Conservation (phyloP, 345 rosid genomes). For the Brassica juncea region DNA sequence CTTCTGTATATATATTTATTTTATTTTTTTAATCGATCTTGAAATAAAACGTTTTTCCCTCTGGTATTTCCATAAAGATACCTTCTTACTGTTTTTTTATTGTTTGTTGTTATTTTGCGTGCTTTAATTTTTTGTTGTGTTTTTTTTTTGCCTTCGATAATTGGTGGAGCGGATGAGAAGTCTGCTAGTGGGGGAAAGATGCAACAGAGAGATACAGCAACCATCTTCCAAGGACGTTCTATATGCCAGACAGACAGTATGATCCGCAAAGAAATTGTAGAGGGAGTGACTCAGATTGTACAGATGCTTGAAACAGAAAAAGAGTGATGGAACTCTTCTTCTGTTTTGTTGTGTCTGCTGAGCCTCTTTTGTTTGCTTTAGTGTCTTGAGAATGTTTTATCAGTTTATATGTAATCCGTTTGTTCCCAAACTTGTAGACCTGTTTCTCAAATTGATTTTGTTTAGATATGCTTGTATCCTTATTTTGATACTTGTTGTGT, state of each 20-base stretch:
- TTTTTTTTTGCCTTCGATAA: neutral
- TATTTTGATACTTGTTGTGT: neutral
- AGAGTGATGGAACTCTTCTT: no score
- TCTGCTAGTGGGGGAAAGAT: neutral
- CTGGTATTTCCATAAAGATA: neutral
- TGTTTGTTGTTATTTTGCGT: no score
- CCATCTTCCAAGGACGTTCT: neutral
- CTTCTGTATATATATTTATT: no score
- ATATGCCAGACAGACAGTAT: no score
- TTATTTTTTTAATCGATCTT: neutral
- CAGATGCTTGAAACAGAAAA: no score
- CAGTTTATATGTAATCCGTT: conserved; percentile 15
- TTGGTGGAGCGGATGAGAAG: neutral
- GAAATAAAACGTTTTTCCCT: neutral
- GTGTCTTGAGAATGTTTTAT: conserved; percentile 11
- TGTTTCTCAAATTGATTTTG: neutral
- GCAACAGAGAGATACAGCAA: neutral
- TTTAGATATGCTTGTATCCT: neutral
- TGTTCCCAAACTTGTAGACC: conserved; percentile 21
- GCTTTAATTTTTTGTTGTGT: neutral
- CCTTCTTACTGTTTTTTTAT: neutral
- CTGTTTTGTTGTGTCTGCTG: no score
- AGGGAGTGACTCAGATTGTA: no score
- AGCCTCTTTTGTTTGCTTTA: neutral
- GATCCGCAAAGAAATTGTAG: no score